phyloP scores from a whole-genome alignment of 2,329 filamentous ascomycete species.

The Botrytis sinoallii region DNA sequence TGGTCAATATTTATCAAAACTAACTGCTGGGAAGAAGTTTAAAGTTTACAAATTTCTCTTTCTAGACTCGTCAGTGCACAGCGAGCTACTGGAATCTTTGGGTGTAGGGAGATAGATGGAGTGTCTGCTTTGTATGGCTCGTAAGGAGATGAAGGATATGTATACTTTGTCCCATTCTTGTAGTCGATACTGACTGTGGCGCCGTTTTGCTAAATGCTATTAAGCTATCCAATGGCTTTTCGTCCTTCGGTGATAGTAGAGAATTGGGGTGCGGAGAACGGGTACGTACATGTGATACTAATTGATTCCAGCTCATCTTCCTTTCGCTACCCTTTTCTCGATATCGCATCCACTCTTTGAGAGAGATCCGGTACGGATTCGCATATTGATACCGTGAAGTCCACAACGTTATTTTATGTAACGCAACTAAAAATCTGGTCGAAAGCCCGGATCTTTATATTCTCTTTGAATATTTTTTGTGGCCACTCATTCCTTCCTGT shows the following conservation, averaged over 20 bases:
- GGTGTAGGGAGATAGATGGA: background rate
- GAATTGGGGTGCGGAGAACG: accelerated
- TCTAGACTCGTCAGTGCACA: background rate
- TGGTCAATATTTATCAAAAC: accelerated
- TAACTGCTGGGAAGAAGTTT: accelerated
- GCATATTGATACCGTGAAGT: background rate
- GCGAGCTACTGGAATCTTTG: accelerated
- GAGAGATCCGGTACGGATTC: background rate
- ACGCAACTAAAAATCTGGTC: accelerated
- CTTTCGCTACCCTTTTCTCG: background rate
- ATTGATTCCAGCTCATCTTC: accelerated
- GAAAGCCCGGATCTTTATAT: background rate
- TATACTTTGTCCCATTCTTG: background rate
- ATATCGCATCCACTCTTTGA: background rate
- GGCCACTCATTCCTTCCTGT: accelerated
- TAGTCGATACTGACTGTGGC: background rate
- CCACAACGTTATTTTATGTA: background rate
- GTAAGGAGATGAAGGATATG: background rate
- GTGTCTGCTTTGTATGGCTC: background rate
- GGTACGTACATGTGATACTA: background rate
- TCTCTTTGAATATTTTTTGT: accelerated
- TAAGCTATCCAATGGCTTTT: too few species aligned
- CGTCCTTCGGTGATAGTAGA: accelerated
- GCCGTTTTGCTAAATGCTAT: too few species aligned
- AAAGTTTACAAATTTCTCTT: background rate